A percentile compares a stretch with the other conserved stretches of the same genome.
Conservation (phyloP, 345 rosid species). For the Microcos paniculata region DNA sequence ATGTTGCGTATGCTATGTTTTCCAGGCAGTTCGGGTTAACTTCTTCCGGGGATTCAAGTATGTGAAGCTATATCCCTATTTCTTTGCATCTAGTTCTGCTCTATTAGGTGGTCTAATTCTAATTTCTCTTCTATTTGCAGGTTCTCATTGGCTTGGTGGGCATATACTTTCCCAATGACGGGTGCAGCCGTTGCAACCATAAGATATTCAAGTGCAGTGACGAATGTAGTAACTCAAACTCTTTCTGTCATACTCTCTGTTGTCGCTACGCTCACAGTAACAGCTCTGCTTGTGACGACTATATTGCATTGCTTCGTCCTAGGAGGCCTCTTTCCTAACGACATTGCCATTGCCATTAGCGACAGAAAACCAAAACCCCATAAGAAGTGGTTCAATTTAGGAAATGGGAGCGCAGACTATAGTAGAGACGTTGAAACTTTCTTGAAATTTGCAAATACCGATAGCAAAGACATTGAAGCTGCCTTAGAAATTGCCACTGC, state of each 20-base stretch:
- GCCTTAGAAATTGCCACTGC: slow-evolving; percentile 1
- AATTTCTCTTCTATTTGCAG: slow-evolving; percentile 28
- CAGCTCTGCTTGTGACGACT: slow-evolving; percentile 50
- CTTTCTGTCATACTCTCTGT: slow-evolving; percentile 41
- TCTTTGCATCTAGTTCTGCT: not conserved
- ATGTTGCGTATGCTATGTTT: not conserved
- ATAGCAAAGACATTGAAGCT: slow-evolving; percentile 45
- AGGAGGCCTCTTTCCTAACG: slow-evolving; percentile 59
- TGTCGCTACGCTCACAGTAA: slow-evolving; percentile 49
- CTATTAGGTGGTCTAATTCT: not conserved
- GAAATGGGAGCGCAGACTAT: slow-evolving; percentile 40
- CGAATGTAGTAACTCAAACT: slow-evolving; percentile 37
- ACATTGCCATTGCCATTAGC: slow-evolving; percentile 73
- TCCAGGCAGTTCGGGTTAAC: slow-evolving; percentile 72
- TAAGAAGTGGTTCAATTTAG: slow-evolving; percentile 50
- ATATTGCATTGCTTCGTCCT: slow-evolving; percentile 51
- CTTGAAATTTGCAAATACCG: slow-evolving; percentile 36
- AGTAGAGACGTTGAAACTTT: slow-evolving; percentile 43
- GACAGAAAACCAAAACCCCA: slow-evolving; percentile 44
- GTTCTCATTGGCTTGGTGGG: slow-evolving; percentile 97
- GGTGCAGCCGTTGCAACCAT: slow-evolving; percentile 72
- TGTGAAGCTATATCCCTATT: not conserved
- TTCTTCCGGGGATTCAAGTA: slow-evolving; percentile 85
- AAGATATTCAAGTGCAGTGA: slow-evolving; percentile 53
- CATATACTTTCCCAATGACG: slow-evolving; percentile 85